Conservation (phyloP, 176 grass and related monocot genomes). For the Stipa capillata region DNA sequence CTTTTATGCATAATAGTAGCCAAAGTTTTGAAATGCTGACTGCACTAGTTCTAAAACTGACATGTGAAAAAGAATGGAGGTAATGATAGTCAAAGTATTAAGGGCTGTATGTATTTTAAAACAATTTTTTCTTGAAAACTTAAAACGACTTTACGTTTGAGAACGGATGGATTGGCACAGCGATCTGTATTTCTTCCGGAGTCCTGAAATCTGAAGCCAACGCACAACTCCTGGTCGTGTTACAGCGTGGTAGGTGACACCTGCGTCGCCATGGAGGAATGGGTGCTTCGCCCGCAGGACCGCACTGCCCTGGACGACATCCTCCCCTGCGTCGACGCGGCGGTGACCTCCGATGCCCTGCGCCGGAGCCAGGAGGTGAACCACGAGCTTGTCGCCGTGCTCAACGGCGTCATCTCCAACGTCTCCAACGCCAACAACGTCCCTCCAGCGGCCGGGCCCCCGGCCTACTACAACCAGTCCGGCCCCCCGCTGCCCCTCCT, state of each 20-base stretch:
- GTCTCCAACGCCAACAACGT: slow-evolving; percentile 57
- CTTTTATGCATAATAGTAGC: too few relatives aligned
- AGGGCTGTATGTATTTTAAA: too few relatives aligned
- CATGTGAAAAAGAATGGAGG: too few relatives aligned
- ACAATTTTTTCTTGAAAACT: too few relatives aligned
- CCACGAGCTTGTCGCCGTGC: slow-evolving; percentile 24
- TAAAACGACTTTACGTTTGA: too few relatives aligned
- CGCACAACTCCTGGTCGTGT: background rate
- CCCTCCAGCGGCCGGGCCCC: background rate
- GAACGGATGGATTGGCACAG: background rate
- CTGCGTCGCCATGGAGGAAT: slow-evolving; percentile 81
- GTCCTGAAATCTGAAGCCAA: background rate
- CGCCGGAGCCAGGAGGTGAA: slow-evolving; percentile 49
- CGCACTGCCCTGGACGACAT: slow-evolving; percentile 74
- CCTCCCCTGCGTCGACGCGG: slow-evolving; percentile 66
- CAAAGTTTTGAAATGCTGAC: too few relatives aligned
- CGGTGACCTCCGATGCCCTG: slow-evolving; percentile 44
- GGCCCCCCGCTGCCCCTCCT: slow-evolving; percentile 54
- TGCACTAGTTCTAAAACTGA: too few relatives aligned
- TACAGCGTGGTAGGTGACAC: slow-evolving; percentile 61
- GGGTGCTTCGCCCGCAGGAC: slow-evolving; percentile 42
- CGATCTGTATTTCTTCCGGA: background rate
- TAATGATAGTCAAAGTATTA: too few relatives aligned
- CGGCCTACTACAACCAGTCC: slow-evolving; percentile 68
- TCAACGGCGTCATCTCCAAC: slow-evolving; percentile 45